Conservation (phyloP, 2,329 filamentous ascomycete species). For the Penicillium expansum region DNA sequence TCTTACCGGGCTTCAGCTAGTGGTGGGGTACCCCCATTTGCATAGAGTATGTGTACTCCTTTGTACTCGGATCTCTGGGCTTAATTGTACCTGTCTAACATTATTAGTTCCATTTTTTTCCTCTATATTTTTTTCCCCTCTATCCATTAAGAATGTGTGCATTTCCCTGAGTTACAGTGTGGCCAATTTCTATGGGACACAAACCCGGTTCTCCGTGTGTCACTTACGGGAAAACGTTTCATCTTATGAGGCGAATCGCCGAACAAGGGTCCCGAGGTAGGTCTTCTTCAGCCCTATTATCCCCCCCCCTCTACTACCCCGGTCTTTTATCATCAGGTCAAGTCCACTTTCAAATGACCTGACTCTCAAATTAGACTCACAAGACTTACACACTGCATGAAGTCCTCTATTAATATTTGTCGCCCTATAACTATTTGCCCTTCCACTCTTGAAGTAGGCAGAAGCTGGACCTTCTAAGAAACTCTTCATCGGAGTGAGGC, state of each 20-base stretch:
- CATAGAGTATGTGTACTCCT: background rate
- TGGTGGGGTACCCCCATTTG: background rate
- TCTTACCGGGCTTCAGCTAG: background rate
- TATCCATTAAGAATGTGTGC: constrained; percentile 17
- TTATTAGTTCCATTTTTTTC: background rate
- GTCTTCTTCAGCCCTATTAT: constrained; percentile 22
- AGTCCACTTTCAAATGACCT: constrained; percentile 15
- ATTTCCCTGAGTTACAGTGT: constrained; percentile 13
- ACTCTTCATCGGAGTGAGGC: constrained; percentile 13
- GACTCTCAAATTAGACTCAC: constrained; percentile 18
- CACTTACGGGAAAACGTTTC: constrained; percentile 26
- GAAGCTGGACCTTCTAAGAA: constrained; percentile 23
- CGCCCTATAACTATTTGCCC: constrained; percentile 7
- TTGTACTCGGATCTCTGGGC: background rate
- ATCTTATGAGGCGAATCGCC: constrained; percentile 29
- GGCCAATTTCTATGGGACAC: constrained; percentile 25
- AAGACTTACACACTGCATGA: constrained; percentile 13
- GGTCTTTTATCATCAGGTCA: background rate
- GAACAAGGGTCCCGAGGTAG: constrained; percentile 18
- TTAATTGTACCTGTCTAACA: background rate
- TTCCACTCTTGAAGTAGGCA: constrained; percentile 10
- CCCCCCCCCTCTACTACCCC: background rate
- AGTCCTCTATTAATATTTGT: background rate
- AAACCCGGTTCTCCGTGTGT: constrained; percentile 25
- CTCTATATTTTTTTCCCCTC: background rate